A percentile compares a stretch with the other conserved stretches of the same genome.
These are phyloP conservation scores for Lonicera japonica DNA, from an alignment of 129 eudicot genomes.

Conservation along the genomic window DNA sequence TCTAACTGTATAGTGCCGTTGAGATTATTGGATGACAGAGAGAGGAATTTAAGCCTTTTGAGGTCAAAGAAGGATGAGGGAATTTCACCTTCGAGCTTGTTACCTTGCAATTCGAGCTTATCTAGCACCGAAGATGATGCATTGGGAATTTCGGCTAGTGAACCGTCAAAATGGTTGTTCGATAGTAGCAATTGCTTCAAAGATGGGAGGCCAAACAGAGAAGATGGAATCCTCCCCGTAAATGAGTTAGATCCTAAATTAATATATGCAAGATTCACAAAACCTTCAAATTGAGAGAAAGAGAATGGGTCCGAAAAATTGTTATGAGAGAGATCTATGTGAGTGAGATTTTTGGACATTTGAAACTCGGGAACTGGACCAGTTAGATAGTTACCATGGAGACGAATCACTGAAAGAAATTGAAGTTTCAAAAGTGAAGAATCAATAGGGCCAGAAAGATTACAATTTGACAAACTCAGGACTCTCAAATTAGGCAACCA, in stretches of 20 bases:
- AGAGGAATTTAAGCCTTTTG: no score
- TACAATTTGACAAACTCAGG: no score
- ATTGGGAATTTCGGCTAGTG: neutral
- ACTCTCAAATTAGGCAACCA: neutral
- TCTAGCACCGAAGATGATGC: neutral
- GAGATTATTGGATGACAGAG: no score
- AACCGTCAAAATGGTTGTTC: neutral
- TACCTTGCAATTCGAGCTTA: neutral
- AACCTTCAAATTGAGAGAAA: neutral
- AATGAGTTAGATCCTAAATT: neutral
- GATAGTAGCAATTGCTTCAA: neutral
- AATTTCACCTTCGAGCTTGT: neutral
- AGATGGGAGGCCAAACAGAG: no score
- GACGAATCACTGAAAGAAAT: no score
- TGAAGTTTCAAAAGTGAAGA: no score
- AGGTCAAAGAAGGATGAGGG: neutral
- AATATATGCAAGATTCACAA: no score
- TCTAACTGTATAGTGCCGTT: no score
- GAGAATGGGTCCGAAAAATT: constrained; percentile 1
- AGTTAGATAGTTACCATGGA: neutral
- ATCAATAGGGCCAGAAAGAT: no score
- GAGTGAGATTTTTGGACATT: no score
- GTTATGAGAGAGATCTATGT: neutral
- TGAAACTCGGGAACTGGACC: neutral
- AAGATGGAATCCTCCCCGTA: no score